Evolutionary conservation across 805 yeast genomes (phyloP).

Genomic region (Candida schatavii): DNA sequence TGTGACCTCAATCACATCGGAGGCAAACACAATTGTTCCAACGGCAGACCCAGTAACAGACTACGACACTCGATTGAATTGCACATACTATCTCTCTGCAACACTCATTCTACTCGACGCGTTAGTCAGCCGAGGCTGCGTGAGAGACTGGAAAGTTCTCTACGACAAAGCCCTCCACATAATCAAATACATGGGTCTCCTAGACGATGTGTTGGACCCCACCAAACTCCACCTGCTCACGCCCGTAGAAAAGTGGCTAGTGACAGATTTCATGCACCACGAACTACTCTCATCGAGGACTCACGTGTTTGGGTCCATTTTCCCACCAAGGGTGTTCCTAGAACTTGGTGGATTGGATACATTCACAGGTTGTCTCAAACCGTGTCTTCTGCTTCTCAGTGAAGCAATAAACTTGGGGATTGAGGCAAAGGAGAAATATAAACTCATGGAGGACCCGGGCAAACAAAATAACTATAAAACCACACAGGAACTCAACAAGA

Average conservation of each 20-base stretch:
- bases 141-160: conserved; percentile 8
- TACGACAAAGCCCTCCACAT: background rate
- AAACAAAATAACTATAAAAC: conserved; percentile 4
- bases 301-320: background rate
- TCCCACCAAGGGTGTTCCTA: background rate
- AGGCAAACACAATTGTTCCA: no score
- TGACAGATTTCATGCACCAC: conserved; percentile 1
- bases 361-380: conserved; percentile 21
- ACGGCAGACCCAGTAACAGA: background rate
- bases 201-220: background rate
- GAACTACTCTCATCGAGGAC: background rate
- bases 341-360: conserved; percentile 1
- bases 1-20: background rate
- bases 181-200: conserved; percentile 2
- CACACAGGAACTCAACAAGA: conserved; percentile 1
- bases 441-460: conserved; percentile 4
- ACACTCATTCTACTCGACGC: conserved; percentile 28
- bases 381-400: conserved; percentile 17
- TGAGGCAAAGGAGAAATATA: conserved; percentile 13
- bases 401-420: conserved; percentile 16
- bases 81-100: conserved; percentile 25
- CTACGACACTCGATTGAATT: background rate
- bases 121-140: conserved; percentile 34
- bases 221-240: background rate
- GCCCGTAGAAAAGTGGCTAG: background rate